Conservation (phyloP, 2,329 filamentous ascomycete genomes). For the Thielaviopsis populi region DNA sequence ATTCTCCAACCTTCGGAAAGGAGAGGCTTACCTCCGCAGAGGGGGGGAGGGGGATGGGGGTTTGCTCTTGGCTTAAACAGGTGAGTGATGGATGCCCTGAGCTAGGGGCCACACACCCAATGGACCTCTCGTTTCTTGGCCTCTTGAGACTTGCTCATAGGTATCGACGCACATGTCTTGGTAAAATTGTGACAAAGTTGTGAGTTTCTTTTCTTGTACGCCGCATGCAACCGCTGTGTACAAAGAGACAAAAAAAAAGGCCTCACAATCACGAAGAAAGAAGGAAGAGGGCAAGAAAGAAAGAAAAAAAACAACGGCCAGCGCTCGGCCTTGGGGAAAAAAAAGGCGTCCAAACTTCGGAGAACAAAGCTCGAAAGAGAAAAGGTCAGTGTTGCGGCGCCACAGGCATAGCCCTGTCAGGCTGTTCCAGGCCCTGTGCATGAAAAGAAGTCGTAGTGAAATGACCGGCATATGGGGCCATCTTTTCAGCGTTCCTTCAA, state of each 20-base stretch:
- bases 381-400: not conserved
- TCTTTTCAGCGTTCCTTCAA: not conserved
- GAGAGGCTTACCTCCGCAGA: not conserved
- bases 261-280: not conserved
- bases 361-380: not conserved
- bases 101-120: not conserved
- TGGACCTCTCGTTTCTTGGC: not conserved
- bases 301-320: not conserved
- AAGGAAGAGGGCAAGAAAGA: not conserved
- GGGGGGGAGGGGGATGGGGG: not conserved
- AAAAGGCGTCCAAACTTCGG: not conserved
- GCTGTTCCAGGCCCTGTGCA: not conserved
- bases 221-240: not conserved
- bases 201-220: not conserved
- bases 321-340: conserved; percentile 5
- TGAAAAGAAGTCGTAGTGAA: not conserved
- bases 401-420: not conserved
- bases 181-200: not conserved
- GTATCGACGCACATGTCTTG: not conserved
- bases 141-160: not conserved
- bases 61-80: not conserved
- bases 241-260: not conserved
- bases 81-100: not conserved
- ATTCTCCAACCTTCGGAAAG: not conserved
- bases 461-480: not conserved